These are phyloP conservation scores for Pseudocercospora crystallina DNA, from an alignment of 2,329 filamentous ascomycete species.

Conservation along the genomic window DNA sequence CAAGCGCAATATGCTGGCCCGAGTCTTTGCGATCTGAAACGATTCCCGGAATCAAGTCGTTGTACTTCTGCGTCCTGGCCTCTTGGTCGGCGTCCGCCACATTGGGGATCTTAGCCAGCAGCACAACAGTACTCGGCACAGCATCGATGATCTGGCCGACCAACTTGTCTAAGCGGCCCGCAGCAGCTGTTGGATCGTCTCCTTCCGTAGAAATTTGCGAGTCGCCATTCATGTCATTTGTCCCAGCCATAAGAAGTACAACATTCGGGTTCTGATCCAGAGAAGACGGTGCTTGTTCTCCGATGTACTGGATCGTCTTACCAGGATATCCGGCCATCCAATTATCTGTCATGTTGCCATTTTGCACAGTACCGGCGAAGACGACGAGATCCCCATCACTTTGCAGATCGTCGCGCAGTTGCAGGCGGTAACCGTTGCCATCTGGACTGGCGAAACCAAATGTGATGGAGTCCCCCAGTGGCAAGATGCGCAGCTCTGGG, in stretches of 20 bases:
- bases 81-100: background rate
- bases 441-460: background rate
- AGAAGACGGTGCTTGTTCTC: background rate
- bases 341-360: background rate
- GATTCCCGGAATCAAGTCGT: background rate
- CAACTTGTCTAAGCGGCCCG: background rate
- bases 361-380: background rate
- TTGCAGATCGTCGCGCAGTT: background rate
- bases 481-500: slow-evolving; percentile 1
- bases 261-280: background rate
- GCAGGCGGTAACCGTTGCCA: slow-evolving; percentile 1
- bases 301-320: background rate
- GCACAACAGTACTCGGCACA: background rate
- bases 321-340: background rate
- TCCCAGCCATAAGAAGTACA: background rate
- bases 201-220: background rate
- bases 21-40: background rate
- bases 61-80: background rate
- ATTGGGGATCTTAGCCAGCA: background rate
- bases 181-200: background rate
- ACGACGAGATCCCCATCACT: background rate
- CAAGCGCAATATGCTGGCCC: background rate
- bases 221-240: background rate
- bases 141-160: background rate
- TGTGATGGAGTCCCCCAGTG: background rate